Evolutionary conservation across 164 flowering plant species (phyloP).

Genomic region (Tinospora cordifolia): DNA sequence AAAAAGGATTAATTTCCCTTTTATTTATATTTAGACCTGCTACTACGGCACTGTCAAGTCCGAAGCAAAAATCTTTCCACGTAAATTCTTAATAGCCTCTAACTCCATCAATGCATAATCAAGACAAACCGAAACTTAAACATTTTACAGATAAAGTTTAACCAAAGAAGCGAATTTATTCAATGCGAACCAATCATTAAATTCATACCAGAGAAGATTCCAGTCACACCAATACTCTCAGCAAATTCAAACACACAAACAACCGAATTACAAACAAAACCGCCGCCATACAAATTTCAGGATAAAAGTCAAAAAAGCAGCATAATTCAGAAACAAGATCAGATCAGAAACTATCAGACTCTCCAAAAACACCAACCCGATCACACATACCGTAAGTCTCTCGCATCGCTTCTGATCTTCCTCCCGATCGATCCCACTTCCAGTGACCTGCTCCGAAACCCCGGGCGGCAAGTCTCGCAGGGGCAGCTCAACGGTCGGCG

Average conservation of each 20-base stretch:
- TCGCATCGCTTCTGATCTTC: conserved; percentile 14
- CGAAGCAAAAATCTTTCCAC: not conserved
- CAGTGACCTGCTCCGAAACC: not conserved
- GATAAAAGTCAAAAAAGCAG: not conserved
- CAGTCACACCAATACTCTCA: not conserved
- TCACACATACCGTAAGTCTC: conserved; percentile 39
- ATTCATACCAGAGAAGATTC: not conserved
- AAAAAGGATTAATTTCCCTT: too few species aligned
- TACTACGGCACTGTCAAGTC: not conserved
- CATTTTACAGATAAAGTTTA: too few species aligned
- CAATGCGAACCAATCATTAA: too few species aligned
- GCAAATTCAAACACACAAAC: not conserved
- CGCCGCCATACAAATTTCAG: not conserved
- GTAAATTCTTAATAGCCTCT: not conserved
- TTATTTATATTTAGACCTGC: not conserved
- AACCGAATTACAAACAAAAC: not conserved
- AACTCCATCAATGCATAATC: not conserved
- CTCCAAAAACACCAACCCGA: not conserved
- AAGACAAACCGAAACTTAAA: too few species aligned
- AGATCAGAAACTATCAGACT: not conserved
- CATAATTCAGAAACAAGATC: not conserved
- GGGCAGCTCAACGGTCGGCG: conserved; percentile 46
- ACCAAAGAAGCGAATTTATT: too few species aligned
- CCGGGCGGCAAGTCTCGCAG: conserved; percentile 18
- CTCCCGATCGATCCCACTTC: conserved; percentile 10